Evolutionary conservation across 2,329 filamentous ascomycete species (phyloP), one percentile per base, ranked within the genome.

Genomic region (Pseudocercospora macadamiae): DNA sequence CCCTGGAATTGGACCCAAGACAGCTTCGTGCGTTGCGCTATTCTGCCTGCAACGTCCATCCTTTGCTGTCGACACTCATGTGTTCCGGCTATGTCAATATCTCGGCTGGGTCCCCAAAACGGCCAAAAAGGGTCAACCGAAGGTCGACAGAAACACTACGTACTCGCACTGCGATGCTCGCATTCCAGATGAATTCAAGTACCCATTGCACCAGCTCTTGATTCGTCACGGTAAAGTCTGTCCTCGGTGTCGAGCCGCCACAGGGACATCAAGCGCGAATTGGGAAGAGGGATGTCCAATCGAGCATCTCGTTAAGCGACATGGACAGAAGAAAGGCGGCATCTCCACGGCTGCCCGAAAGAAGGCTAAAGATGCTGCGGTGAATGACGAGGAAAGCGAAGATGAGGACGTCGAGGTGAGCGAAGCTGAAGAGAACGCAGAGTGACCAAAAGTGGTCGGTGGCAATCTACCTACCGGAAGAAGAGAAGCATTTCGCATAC

Each of bases 321-420:
- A 77, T n/a, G 85, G 83, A 6, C 79, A 76, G 58, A 81, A 81
- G 65, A 84, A 84, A 67, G 78, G 73, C 36, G 75, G 70, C 37
- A 62, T 61, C 2, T 69, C 64, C n/a, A 63, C 63, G 26, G 64
- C 53, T 44, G 65, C 64, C 34, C 64, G 65, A 44, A 69, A 67
- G 66, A 19, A 82, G 77, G 19, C 83, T 81, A 4, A 89, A 88
- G 3, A 90, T 93, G 58, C 88, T 87, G n/a, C 87, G 82, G 5
- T 86, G 81, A 62, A 95, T 93, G 55, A 96, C 81, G 71, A 86
- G 86, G 4, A 89, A 86, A 78, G 95, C 95, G 3, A 90, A 90
- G 2, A 89, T 93, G 36, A 93, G 82, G 21, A 95, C 79, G 57
- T 95, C 73, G 60, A 72, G 66, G 53, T 76, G 72, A 21, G 21